phyloP scores from a whole-genome alignment of 768 basidiomycete genomes.

The Amanita exitialis region DNA sequence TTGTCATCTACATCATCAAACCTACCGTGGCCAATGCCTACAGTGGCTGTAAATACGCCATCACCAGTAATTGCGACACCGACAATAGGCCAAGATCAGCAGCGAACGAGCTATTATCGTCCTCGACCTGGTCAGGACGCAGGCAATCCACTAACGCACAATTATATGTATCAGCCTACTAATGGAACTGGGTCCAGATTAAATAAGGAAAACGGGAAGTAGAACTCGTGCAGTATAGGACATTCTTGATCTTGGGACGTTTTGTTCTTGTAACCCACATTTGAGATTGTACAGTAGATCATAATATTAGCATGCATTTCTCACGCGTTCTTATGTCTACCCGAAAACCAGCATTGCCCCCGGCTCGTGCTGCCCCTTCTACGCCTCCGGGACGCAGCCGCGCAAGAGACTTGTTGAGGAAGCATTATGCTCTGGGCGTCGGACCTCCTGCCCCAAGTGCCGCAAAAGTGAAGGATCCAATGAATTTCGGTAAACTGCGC shows the following conservation, averaged over 20 bases:
- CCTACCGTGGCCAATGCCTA: slow-evolving; percentile 67
- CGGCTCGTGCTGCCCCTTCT: slow-evolving; percentile 19
- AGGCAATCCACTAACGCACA: slow-evolving; percentile 19
- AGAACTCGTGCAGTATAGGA: neutral
- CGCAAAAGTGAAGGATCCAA: slow-evolving; percentile 56
- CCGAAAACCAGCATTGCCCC: slow-evolving; percentile 19
- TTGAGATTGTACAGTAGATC: neutral
- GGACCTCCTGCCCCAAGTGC: slow-evolving; percentile 55
- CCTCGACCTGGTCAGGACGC: slow-evolving; percentile 23
- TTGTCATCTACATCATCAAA: slow-evolving; percentile 17
- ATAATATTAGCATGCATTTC: neutral
- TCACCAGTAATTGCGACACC: slow-evolving; percentile 43
- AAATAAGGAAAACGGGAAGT: slow-evolving; percentile 24
- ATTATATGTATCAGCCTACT: slow-evolving; percentile 37
- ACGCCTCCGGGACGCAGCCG: slow-evolving; percentile 37
- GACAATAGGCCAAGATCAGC: slow-evolving; percentile 27
- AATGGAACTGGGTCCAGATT: slow-evolving; percentile 23
- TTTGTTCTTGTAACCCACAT: neutral
- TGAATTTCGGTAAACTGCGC: slow-evolving; percentile 62
- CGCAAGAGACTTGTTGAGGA: slow-evolving; percentile 70
- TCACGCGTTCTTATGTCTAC: slow-evolving; percentile 8
- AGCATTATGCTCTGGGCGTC: slow-evolving; percentile 82
- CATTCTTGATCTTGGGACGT: slow-evolving; percentile 1
- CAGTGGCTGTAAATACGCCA: slow-evolving; percentile 48
- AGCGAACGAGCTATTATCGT: slow-evolving; percentile 46